Evolutionary conservation across 2,329 filamentous ascomycete genomes (phyloP), one percentile per base, ranked within the genome.

Genomic region (Clonostachys rosea): DNA sequence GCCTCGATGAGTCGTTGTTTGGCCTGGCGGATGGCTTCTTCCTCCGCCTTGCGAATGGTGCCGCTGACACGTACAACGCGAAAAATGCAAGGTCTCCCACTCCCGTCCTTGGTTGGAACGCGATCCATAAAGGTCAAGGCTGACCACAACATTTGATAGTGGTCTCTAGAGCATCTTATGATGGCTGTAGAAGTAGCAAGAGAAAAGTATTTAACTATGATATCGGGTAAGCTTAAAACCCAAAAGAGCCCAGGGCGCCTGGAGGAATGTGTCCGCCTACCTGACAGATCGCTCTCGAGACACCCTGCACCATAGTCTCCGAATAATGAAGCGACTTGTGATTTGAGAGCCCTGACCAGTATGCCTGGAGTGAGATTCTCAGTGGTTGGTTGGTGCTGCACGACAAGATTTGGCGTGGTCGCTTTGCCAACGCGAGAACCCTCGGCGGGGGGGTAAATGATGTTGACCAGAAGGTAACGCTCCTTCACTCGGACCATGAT

Each of bases 401-500:
- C 75, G 30, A 97, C 70, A 49, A 87, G 74, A 70, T 81, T 65
- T 61, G 87, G 65, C 59, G 76, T 56, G 55, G 68, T 64, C 34
- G 61, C 44, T 48, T 64, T 66, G 50, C 57, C 54, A 42, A 60
- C 51, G 50, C 57, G 59, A 10, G 59, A 52, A 8, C 14, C 36
- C 12, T 39, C 17, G 10, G 72, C 52, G 7, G 83, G 76, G 1
- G 91, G 90, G 59, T 96, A 96, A 42, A 97, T 76, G 54, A 97
- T 91, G 63, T 95, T 89, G 52, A 97, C 82, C n/a, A 97, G 83
- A 16, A 99, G 80, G 66, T 99, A 99, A 59, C 94, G 86, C 67
- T 96, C 87, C 69, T 99, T 99, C 56, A 97, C 82, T 62, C 94
- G 89, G 50, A 99, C 94, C 94, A 99, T 96, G 43, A 35, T 52